A percentile compares a stretch with the other conserved stretches of the same genome.
Conservation (phyloP, 768 basidiomycete genomes). For the Boletellus emodensis region DNA sequence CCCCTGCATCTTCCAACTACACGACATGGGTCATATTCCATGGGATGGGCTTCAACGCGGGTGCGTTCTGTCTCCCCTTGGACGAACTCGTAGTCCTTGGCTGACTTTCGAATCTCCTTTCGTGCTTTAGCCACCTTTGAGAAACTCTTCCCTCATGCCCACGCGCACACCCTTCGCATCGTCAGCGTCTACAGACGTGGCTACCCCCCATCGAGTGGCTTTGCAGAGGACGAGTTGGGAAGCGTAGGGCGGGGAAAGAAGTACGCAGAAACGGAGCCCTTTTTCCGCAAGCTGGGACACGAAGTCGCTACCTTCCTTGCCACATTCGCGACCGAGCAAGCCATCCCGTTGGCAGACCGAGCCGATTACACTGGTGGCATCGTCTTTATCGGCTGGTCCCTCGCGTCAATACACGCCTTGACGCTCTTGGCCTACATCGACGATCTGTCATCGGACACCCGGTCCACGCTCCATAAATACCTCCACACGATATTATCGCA, state of each 20-base stretch:
- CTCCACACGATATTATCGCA: conserved; percentile 19
- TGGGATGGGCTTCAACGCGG: conserved; percentile 21
- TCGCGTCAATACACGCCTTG: conserved; percentile 10
- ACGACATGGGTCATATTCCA: conserved; percentile 23
- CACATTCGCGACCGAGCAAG: conserved; percentile 11
- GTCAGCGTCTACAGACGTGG: conserved; percentile 26
- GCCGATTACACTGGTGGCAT: conserved; percentile 6
- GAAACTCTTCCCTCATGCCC: conserved; percentile 23
- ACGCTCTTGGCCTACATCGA: conserved; percentile 16
- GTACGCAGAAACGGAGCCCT: conserved; percentile 12
- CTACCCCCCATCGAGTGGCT: conserved; percentile 25
- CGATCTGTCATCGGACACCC: conserved; percentile 2
- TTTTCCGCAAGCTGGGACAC: conserved; percentile 13
- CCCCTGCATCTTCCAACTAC: conserved; percentile 14
- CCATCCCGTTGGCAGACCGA: conserved; percentile 13
- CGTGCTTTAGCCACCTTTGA: conserved; percentile 5
- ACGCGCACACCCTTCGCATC: conserved; percentile 18
- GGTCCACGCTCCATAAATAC: conserved; percentile 10
- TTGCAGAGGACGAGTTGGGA: conserved; percentile 9
- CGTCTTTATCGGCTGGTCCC: conserved; percentile 19
- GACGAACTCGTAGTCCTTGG: background rate
- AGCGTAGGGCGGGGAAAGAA: conserved; percentile 15
- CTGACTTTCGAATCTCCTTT: background rate
- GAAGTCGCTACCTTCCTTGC: conserved; percentile 19
- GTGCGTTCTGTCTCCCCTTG: conserved; percentile 1